Evolutionary conservation across 495 filamentous ascomycete species (phyloP), one percentile per base, ranked within the genome.

Genomic region (Neurospora sp.): DNA sequence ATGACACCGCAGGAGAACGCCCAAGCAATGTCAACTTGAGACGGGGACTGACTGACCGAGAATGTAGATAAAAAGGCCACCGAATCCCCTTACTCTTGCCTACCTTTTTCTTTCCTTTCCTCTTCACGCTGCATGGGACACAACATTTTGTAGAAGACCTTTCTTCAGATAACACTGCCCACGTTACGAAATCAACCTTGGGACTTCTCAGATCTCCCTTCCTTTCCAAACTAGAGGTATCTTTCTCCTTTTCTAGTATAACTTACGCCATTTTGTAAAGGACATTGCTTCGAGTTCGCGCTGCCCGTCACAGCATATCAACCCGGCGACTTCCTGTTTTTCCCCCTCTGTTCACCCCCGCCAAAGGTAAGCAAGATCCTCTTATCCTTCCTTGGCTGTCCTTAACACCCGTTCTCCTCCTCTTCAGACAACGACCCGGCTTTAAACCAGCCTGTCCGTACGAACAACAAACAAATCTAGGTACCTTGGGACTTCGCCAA

Each of bases 1-100:
- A n/a, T 18, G 18, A 46, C n/a, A n/a, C 18, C 8, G 3, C n/a
- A 11, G 11, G 1, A n/a, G 18, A 0, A 46, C 1, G 8, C 18
- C 10, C 8, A 1, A 3, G 3, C 3, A 8, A n/a, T 20, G 20
- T 10, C 42, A 20, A 0, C 1, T n/a, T 4, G 42, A 20, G n/a
- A 4, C 42, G 18, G 3, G 18, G 18, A 46, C 42, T 20, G 10
- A n/a, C 0, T 46, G 1, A 3, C 8, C 18, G 18, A n/a, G 18
- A 0, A 1, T n/a, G 8, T 2, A 0, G 0, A 46, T 46, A n/a
- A 46, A n/a, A n/a, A 5, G 18, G 8, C 18, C 42, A 0, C n/a
- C 18, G 42, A 44, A n/a, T n/a, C 18, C 42, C 42, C 0, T n/a
- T 44, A n/a, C 3, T 44, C 18, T n/a, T 4, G 42, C 18, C 1